Base-by-base conservation (phyloP, 768 basidiomycete species). In the Scleroderma citrinum region DNA sequence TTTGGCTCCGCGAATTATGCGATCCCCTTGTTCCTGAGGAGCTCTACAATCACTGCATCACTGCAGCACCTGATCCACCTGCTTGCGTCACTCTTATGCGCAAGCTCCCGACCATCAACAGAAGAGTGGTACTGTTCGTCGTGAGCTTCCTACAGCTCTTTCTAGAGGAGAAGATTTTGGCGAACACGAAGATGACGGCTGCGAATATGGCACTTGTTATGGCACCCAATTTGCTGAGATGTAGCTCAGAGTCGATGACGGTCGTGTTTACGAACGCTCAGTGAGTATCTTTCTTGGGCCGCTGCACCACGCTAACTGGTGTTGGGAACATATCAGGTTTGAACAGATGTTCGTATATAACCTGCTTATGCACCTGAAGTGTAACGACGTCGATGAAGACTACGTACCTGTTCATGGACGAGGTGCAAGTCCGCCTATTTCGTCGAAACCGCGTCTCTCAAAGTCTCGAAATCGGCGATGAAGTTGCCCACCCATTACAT, bases 11-110 rank as follows among this genome's bases (percentile, higher is more conserved):
- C 39, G 94, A 97, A 64, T 78, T 97, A 20, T 79, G 85, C 56
- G 89, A 93, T 53, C 94, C 94, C n/a, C 76, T 96, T 38, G 80
- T 97, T 13, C 94, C 94, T 7, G 81, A 87, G 52, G 87, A 91
- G 65, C 71, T 91, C 72, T 97, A 95, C 73, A 91, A 95, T 60
- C 88, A 92, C 57, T 93, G 91, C 58, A 80, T 95, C 46, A 75
- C 77, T 31, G 76, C 73, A 47, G 76, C 90, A 3, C 72, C 78
- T 35, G 80, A 88, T 36, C 78, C 86, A 0, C 70, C 77, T 11
- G 79, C 81, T 5, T 87, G 87, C 59, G 75, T 93, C 44, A 76
- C 75, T 37, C 84, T 95, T 56, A 76, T 95, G 17, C 74, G 79
- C 56, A 76, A 81, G 11, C 75, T 97, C 16, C 94, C 93, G 16